Evolutionary conservation across 2,329 filamentous ascomycete species (phyloP), one percentile per base, ranked within the genome.

Genomic region (Paraphoma sp.): DNA sequence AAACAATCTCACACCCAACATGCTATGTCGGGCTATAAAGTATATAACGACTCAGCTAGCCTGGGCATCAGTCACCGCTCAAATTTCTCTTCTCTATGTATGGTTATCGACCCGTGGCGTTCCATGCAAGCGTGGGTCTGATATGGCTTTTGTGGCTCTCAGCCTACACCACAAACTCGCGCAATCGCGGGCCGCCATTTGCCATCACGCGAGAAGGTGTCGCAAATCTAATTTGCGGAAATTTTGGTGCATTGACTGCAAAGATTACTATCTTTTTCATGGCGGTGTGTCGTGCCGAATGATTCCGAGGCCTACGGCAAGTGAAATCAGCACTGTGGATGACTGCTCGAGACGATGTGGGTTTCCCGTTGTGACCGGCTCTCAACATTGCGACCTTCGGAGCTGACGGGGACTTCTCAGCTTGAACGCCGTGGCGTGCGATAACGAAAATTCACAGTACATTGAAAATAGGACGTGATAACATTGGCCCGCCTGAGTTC

Each of bases 371-470:
- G 16, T 29, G 43, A 30, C 9, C 16, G 43, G 16, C 16, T 14
- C 50, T 52, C 43, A 45, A 45, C 48, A 28, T 41, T 9, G 12
- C 11, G 8, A 16, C 14, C 16, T 14, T 42, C n/a, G 14, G 40
- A 42, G 14, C 16, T 42, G 40, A 40, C 7, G 10, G 11, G 28
- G 14, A 23, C 9, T 36, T 33, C 17, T 42, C 43, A 41, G 43
- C 44, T 42, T 31, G 7, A 36, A 41, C 48, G 48, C 38, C 53
- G 52, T 44, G 53, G 52, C 48, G 51, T 47, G 44, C 43, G 51
- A 60, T 51, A 54, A 45, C 18, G 43, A 53, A 16, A 41, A 17
- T 28, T 47, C 43, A 41, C 16, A 18, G 43, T 10, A 45, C 10
- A 10, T 14, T 14, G 43, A 9, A 42, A 16, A 3, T 36, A 10